Percentiles rank a stretch among this genome's conserved stretches.
Evolutionary conservation across 129 eudicot genomes (phyloP).

Genomic region (Heracleum sosnowskyi): DNA sequence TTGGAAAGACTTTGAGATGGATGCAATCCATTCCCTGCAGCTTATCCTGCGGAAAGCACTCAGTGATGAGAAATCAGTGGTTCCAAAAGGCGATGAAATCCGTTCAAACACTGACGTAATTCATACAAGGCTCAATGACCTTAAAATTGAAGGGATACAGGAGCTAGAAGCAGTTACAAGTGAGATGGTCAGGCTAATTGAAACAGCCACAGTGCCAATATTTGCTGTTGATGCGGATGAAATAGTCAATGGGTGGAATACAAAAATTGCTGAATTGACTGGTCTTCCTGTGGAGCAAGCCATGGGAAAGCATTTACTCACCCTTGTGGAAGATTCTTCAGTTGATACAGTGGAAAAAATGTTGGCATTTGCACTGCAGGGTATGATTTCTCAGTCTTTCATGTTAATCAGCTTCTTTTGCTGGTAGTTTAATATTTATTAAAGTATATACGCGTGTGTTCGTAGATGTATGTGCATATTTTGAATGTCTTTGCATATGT

Average conservation of each 20-base stretch:
- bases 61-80: slow-evolving; percentile 27
- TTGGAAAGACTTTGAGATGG: slow-evolving; percentile 55
- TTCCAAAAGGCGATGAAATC: slow-evolving; percentile 14
- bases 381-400: not conserved
- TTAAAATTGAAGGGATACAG: slow-evolving; percentile 17
- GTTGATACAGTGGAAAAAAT: slow-evolving; percentile 33
- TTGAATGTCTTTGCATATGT: not conserved
- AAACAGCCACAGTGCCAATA: slow-evolving; percentile 65
- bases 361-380: slow-evolving; percentile 15
- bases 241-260: slow-evolving; percentile 67
- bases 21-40: slow-evolving; percentile 75
- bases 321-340: slow-evolving; percentile 46
- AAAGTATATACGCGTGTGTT: not conserved
- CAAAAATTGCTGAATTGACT: slow-evolving; percentile 52
- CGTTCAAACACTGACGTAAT: slow-evolving; percentile 20
- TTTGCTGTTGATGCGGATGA: slow-evolving; percentile 57
- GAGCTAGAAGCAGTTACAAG: slow-evolving; percentile 46
- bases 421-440: not conserved
- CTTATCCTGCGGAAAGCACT: slow-evolving; percentile 47
- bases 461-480: not conserved
- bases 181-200: slow-evolving; percentile 69
- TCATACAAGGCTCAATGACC: slow-evolving; percentile 1
- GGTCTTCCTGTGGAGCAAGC: slow-evolving; percentile 51
- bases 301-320: slow-evolving; percentile 53
- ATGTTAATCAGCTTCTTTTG: not conserved